These are phyloP conservation scores for Puccinellia tenuiflora DNA, from an alignment of 176 grass and related monocot genomes.

Conservation along the genomic window DNA sequence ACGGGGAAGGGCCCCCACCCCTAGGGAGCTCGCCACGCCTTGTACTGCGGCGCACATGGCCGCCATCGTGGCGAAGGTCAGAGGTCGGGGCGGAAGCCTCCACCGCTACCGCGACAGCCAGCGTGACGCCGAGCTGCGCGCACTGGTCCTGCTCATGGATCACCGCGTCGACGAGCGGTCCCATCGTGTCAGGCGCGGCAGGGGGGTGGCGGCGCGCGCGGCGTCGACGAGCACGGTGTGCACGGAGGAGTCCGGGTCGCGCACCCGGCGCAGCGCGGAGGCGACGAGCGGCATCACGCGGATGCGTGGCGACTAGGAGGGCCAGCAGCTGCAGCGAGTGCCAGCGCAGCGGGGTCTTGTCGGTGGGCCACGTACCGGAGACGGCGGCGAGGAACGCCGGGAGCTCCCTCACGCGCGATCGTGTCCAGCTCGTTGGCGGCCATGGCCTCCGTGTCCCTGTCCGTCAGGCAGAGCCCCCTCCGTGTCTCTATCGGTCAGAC, in stretches of 20 bases:
- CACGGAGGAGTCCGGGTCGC: constrained; percentile 90
- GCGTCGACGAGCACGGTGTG: constrained; percentile 73
- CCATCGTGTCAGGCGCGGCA: constrained; percentile 23
- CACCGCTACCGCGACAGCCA: constrained; percentile 52
- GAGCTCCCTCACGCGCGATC: too few relatives aligned
- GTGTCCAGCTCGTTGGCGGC: too few relatives aligned
- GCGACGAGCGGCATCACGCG: constrained; percentile 51
- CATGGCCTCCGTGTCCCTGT: too few relatives aligned
- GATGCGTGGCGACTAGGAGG: constrained; percentile 50
- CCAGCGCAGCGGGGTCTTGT: constrained; percentile 64
- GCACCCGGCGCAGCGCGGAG: constrained; percentile 64
- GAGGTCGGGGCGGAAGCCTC: constrained; percentile 39
- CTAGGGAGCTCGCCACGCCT: too few relatives aligned
- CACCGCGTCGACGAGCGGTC: constrained; percentile 47
- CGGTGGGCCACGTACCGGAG: too few relatives aligned
- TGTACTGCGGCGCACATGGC: too few relatives aligned
- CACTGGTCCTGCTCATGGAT: constrained; percentile 72
- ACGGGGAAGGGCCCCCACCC: too few relatives aligned
- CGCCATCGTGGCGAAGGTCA: too few relatives aligned
- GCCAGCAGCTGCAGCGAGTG: constrained; percentile 82
- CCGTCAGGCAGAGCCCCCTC: too few relatives aligned
- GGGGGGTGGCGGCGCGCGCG: constrained; percentile 30
- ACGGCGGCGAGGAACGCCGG: too few relatives aligned
- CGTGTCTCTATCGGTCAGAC: constrained; percentile 85
- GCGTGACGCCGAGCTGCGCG: too few relatives aligned